phyloP scores from a whole-genome alignment of 1,284 basidiomycete genomes.

The Mycosarcoma maydis region DNA sequence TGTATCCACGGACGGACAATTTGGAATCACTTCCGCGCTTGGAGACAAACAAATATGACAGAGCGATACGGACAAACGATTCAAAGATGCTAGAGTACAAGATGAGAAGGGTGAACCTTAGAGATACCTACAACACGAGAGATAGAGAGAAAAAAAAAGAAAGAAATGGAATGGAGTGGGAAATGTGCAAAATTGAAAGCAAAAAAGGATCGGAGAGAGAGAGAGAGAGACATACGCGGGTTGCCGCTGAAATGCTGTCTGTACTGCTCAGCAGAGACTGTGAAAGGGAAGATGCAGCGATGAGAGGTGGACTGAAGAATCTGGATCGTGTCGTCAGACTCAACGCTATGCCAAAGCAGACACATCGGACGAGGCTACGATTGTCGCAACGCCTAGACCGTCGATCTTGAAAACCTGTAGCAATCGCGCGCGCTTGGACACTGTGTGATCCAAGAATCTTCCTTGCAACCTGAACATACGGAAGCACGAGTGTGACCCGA shows the following conservation, averaged over 20 bases:
- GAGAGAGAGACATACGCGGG: conserved; percentile 25
- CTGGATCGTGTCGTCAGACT: not conserved
- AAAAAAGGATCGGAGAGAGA: not conserved
- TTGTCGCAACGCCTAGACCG: conserved; percentile 6
- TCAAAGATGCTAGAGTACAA: conserved; percentile 8
- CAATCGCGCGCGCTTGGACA: no score
- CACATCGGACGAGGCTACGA: not conserved
- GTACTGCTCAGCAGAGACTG: not conserved
- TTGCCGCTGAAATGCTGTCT: conserved; percentile 47
- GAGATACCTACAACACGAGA: conserved; percentile 4
- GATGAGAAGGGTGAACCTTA: conserved; percentile 6
- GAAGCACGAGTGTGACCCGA: conserved; percentile 13
- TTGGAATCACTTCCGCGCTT: no score
- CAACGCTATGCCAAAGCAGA: not conserved
- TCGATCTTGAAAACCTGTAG: no score
- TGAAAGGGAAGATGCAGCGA: not conserved
- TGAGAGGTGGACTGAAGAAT: conserved; percentile 10
- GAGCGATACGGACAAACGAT: no score
- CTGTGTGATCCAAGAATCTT: not conserved
- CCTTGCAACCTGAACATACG: conserved; percentile 19
- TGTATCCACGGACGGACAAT: no score
- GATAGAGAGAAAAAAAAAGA: no score
- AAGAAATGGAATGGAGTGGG: no score
- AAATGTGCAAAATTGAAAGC: not conserved
- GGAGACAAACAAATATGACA: not conserved